Evolutionary conservation across 192 early-diverging fungal species (phyloP), one percentile per base, ranked within the genome.

Genomic region (Backusella tuberculispora): DNA sequence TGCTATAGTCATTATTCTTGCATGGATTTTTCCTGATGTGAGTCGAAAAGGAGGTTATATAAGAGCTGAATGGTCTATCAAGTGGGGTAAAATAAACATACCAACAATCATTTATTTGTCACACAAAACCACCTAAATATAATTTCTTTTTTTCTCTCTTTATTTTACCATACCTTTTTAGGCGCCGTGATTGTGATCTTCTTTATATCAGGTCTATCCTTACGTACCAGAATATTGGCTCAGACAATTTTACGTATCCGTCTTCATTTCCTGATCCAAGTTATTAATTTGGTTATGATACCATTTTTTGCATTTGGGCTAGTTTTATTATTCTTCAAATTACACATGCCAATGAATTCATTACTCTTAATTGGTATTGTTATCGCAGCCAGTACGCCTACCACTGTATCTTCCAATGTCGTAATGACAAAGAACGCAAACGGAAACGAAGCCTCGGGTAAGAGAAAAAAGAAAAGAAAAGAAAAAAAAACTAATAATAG

Each of bases 381-480:
- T 14, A 87, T 93, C 68, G 85, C 87, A 46, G 87, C 85, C 10
- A 80, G 84, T 8, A 90, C 87, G 1, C 92, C 92, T 0, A 93
- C 92, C 0, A 93, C 92, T 8, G 88, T 93, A 48, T 90, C 90
- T 10, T 93, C 92, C 24, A 93, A 93, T 77, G 90, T 91, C 1
- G 85, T 93, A 74, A 93, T 93, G 92, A 93, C 92, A 21, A 87
- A 87, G 71, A 87, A 89, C 60, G 89, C 90, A 40, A 66, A 75
- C 24, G 92, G 92, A 29, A 91, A 87, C 72, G 92, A 92, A 65
- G 85, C 90, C 37, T 80, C 79, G 19, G 79, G 79, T 80, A 80
- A 74, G 14, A 2, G 14, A 44, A 34, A 34, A 34, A 34, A 34
- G 2, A 34, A 2, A 34, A 34, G 29, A 34, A 34, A n/a, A n/a